These are phyloP conservation scores for Castanopsis chinensis DNA, from an alignment of 306 rosid species.

Conservation along the genomic window DNA sequence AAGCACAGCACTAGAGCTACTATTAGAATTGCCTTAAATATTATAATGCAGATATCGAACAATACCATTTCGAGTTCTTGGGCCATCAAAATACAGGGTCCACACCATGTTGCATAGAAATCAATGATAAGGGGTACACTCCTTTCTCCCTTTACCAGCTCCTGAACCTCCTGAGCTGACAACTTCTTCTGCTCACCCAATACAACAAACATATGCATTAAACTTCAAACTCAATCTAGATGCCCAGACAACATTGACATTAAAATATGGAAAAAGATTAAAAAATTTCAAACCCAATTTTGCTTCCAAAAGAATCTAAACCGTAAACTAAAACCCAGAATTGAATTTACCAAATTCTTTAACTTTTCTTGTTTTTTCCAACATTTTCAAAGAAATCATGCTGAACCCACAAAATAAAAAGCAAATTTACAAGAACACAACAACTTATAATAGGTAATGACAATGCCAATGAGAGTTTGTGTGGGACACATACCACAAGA, in stretches of 20 bases:
- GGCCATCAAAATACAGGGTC: conserved; percentile 94
- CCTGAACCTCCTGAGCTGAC: conserved; percentile 83
- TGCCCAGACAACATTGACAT: not conserved
- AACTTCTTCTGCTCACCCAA: conserved; percentile 66
- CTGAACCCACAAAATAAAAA: too few species aligned
- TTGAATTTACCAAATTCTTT: not conserved
- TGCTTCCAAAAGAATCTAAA: not conserved
- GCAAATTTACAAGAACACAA: not conserved
- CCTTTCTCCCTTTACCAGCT: conserved; percentile 84
- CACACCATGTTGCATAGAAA: conserved; percentile 97
- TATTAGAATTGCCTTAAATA: not conserved
- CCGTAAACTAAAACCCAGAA: not conserved
- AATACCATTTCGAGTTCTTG: conserved; percentile 96
- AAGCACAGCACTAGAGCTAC: not conserved
- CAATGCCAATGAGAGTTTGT: not conserved
- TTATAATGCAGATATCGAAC: not conserved
- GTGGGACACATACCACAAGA: conserved; percentile 63
- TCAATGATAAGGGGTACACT: conserved; percentile 78
- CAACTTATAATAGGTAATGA: not conserved
- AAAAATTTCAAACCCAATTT: not conserved
- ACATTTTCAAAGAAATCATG: not conserved
- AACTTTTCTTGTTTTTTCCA: not conserved
- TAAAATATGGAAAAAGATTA: not conserved
- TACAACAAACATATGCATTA: conserved; percentile 14
- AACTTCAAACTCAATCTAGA: conserved; percentile 3